Base-by-base conservation (phyloP, 2,329 filamentous ascomycete genomes). In the Fonsecaea pugnacius region DNA sequence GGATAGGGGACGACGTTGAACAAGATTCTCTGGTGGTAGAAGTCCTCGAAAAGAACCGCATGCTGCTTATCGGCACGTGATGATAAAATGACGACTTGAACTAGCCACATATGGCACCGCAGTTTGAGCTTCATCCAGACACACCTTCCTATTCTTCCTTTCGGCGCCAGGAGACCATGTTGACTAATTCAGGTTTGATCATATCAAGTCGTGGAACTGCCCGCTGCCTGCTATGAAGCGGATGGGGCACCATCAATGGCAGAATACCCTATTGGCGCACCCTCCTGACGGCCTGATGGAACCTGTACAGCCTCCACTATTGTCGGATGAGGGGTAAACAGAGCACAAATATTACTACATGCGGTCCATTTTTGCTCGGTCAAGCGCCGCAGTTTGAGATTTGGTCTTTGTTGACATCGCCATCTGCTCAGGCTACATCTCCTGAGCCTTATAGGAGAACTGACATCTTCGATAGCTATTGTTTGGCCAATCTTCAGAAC, bases 221-320 rank as follows among this genome's bases (percentile, higher is more conserved):
- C 24, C 18, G 8, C 43, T 48, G 18, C 9, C 21, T 18, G 21
- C 14, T 21, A 14, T 14, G 18, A 24, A 48, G 2, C 3, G 18
- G 43, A 27, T 24, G 10, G 43, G 38, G 43, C 10, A 27, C 43
- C 4, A 10, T 48, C 43, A 48, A 14, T 27, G 43, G 21, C 43
- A 48, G 12, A 12, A 2, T n/a, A n/a, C n/a, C 21, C 9, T 14
- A 32, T 53, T 36, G 51, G 51, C 12, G 18, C 16, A 8, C 9
- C n/a, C 38, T 32, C n/a, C 33, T 38, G 48, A 54, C 61, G 61
- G 61, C 18, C 61, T 60, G 61, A 64, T 60, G 61, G 61, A 64
- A 64, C 40, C 36, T 38, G 33, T 14, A 57, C 16, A 48, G 46
- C 55, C 60, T 58, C 60, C 60, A 63, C 60, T 32, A 33, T 52